Evolutionary conservation across 495 filamentous ascomycete species (phyloP), one percentile per base, ranked within the genome.

Genomic region (Recurvomyces mirabilis): DNA sequence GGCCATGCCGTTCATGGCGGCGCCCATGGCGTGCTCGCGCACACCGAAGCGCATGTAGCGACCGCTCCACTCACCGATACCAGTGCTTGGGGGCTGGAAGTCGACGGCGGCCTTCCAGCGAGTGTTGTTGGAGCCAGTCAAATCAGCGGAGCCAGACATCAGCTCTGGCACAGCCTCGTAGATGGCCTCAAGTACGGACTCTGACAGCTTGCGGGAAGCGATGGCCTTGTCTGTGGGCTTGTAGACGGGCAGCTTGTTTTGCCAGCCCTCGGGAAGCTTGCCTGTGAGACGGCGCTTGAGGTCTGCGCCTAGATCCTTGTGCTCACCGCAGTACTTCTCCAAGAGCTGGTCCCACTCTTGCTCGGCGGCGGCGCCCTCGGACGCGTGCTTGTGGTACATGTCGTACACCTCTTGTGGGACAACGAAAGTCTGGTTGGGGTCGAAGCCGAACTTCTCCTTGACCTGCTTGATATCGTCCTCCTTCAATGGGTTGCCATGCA

Each of bases 101-200:
- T 99, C 91, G 50, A 85, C 73, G 31, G 91, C 88, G 43, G 82
- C 78, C 82, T 96, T 99, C 82, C 86, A 94, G 59, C 87, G 79
- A 52, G 91, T 99, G 69, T 96, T 82, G 76, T 96, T 99, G 53
- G 91, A 96, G 61, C 84, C 85, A 53, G 91, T 99, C 74, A 99
- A 67, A 73, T 99, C 91, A 46, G 91, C 91, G 49, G 91, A 99
- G 43, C 91, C 91, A 57, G 89, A 93, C 26, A 96, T 66, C 42
- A 99, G 78, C 66, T 96, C 93, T 52, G 91, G 91, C 43, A 99
- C 54, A 53, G 69, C 74, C 23, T 72, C 65, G 70, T 93, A 78
- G 61, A 99, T 79, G 66, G 86, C 87, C 66, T 84, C 78, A 54
- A 99, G 77, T 44, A 95, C 85, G 43, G 74, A 77, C 74, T 99